Percentiles rank a stretch among this genome's conserved stretches.
Conservation (phyloP, 345 rosid species). For the Sisymbrium altissimum region DNA sequence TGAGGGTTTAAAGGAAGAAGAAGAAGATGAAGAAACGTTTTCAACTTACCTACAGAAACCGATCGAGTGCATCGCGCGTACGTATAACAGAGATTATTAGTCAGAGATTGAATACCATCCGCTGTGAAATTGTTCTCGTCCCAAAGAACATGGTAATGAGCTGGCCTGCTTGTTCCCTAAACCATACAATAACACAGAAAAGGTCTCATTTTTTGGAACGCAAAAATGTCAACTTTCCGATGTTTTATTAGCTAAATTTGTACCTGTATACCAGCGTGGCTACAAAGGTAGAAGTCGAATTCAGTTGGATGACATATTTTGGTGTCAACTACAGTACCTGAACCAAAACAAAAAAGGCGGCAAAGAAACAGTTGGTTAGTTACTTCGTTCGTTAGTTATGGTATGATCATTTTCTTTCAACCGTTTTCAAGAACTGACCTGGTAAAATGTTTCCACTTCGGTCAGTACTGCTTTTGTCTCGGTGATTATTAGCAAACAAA, state of each 20-base stretch:
- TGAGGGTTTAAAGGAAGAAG: not conserved
- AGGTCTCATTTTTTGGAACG: not conserved
- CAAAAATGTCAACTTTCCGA: conserved; percentile 43
- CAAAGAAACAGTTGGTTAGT: not conserved
- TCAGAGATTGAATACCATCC: conserved; percentile 91
- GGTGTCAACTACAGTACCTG: conserved; percentile 95
- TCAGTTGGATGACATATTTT: conserved; percentile 98
- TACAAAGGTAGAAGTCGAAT: conserved; percentile 95
- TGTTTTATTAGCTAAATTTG: not conserved
- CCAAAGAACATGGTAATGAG: conserved; percentile 99
- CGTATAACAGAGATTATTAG: conserved; percentile 95
- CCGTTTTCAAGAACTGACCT: conserved; percentile 41
- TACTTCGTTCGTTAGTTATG: not conserved
- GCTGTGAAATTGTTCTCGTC: conserved; percentile 98
- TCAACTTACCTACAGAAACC: conserved; percentile 75
- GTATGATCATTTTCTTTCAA: not conserved
- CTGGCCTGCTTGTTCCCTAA: conserved; percentile 98
- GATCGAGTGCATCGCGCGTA: conserved; percentile 98
- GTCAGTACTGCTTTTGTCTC: conserved; percentile 87
- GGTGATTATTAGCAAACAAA: conserved; percentile 83
- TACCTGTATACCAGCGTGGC: conserved; percentile 99
- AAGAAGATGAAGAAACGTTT: not conserved
- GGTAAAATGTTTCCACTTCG: conserved; percentile 94
- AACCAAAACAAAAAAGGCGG: not conserved
- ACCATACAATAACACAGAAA: not conserved